Conservation (phyloP, 2,329 filamentous ascomycete genomes). For the Teratosphaeria viscida region DNA sequence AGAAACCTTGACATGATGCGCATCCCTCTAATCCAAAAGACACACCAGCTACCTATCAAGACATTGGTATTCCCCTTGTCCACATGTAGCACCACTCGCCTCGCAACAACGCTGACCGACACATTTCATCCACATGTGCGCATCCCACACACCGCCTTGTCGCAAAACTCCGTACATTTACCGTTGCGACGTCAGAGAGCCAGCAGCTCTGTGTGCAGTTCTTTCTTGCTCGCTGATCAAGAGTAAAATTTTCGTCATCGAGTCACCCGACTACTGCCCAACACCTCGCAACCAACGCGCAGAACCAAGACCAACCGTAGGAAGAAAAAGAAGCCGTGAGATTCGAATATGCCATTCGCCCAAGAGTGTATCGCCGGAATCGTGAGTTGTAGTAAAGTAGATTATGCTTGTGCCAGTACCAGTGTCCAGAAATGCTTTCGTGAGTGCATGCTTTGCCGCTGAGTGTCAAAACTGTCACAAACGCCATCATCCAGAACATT, state of each 20-base stretch:
- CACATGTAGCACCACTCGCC: background rate
- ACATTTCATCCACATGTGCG: background rate
- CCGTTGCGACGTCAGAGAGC: background rate
- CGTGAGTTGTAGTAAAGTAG: background rate
- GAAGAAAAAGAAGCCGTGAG: background rate
- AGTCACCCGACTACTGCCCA: background rate
- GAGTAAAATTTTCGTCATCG: background rate
- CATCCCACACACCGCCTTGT: background rate
- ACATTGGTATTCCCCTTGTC: background rate
- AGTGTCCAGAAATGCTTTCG: background rate
- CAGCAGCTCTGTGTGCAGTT: background rate
- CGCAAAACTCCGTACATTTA: background rate
- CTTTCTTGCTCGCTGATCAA: background rate
- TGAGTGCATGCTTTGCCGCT: background rate
- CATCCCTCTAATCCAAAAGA: background rate
- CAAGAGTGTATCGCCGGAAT: background rate
- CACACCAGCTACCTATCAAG: background rate
- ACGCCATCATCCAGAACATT: constrained; percentile 5
- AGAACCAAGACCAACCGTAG: background rate
- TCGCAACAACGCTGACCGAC: background rate
- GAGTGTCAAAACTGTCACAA: constrained; percentile 1
- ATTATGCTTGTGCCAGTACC: background rate
- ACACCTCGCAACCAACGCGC: background rate
- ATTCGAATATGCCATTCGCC: background rate
- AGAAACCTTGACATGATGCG: background rate